Conservation (phyloP, 768 basidiomycete genomes). For the Boletus subparvulus region DNA sequence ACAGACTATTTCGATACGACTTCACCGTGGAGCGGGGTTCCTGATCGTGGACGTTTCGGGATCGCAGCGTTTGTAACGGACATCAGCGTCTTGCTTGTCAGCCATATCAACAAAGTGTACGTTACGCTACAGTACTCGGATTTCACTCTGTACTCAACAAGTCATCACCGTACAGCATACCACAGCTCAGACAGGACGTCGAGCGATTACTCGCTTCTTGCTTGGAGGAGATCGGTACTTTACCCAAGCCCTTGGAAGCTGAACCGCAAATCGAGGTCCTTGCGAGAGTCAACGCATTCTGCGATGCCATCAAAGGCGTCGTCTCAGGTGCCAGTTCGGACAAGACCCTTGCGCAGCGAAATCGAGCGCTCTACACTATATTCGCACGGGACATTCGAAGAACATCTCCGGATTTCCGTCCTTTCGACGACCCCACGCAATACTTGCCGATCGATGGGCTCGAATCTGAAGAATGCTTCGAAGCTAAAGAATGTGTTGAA, state of each 20-base stretch:
- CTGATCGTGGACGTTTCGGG: conserved; percentile 51
- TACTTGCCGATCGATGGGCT: conserved; percentile 10
- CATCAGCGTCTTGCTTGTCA: conserved; percentile 53
- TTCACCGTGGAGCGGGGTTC: conserved; percentile 53
- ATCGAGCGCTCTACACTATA: conserved; percentile 30
- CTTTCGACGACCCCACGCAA: conserved; percentile 18
- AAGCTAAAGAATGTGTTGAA: too few species aligned
- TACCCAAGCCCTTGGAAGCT: conserved; percentile 40
- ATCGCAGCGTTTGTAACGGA: conserved; percentile 49
- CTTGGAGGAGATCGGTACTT: conserved; percentile 31
- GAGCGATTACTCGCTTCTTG: conserved; percentile 39
- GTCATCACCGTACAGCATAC: conserved; percentile 44
- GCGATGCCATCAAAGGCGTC: conserved; percentile 33
- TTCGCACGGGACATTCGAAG: conserved; percentile 37
- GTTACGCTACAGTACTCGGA: conserved; percentile 14
- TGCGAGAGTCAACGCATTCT: conserved; percentile 45
- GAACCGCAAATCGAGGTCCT: conserved; percentile 50
- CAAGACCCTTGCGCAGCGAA: conserved; percentile 39
- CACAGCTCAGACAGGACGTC: conserved; percentile 41
- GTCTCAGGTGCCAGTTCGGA: conserved; percentile 35
- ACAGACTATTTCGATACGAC: conserved; percentile 46
- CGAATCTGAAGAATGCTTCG: conserved; percentile 13
- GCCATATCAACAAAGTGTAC: conserved; percentile 54
- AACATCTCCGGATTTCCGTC: conserved; percentile 45
- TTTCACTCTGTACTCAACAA: conserved; percentile 1